Evolutionary conservation across 805 yeast species (phyloP), one percentile per base, ranked within the genome.

Genomic region (Teunomyces atbi): DNA sequence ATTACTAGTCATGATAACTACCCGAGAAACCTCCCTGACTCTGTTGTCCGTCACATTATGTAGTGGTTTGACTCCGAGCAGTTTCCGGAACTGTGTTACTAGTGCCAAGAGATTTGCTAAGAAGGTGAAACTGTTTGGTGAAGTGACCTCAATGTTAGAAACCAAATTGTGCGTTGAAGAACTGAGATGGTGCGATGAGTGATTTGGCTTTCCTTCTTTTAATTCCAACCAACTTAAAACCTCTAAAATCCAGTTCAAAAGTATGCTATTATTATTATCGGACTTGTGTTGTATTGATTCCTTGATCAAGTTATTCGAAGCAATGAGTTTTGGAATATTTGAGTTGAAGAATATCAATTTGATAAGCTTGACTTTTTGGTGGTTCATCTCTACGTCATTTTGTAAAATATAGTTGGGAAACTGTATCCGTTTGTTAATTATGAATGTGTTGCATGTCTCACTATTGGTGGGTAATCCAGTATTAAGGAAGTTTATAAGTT

Each of bases 1-100:
- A 55, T 81, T 81, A 12, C 82, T 77, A 0, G 86, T 80, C 76
- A 80, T 72, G 3, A 81, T 68, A 1, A 80, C 80, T 1, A 81
- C 68, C 37, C 84, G 66, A 6, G 77, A 67, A n/a, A 71, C 59
- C 35, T 69, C 74, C 18, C 54, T 45, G 7, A 51, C 44, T 27
- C 58, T 58, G 3, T 55, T 45, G 10, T 56, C 54, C 12, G 52
- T 53, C 23, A 54, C 61, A 29, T 60, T 61, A 19, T 60, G 53
- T 30, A 57, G 52, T 1, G 80, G 77, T 36, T 66, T 69, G 6
- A 51, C 44, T 7, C 61, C 52, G 35, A 77, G 59, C 46, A 69
- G 63, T 2, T 61, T 46, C 34, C 77, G 57, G 4, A 68, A 50
- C 1, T 80, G 81, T 2, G 74, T 45, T 15, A 79, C 48, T n/a